Base-by-base conservation (phyloP, 352 stramenopile species). In the Pythium brachiatum region DNA sequence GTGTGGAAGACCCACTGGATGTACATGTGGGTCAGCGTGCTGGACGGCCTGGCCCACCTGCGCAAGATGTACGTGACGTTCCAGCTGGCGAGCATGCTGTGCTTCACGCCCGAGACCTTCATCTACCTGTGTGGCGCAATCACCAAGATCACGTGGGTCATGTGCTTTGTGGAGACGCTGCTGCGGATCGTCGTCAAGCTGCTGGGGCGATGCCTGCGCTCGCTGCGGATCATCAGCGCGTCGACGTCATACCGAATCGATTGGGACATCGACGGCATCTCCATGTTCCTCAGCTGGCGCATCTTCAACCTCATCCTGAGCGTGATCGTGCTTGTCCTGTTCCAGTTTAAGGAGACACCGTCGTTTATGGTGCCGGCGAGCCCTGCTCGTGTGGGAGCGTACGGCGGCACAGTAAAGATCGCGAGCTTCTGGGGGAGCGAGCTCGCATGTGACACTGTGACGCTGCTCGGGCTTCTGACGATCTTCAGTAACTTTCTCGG, bases 261-360 rank as follows among this genome's bases (percentile, higher is more conserved):
- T 26, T 83, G 75, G 72, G 80, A 74, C 47, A 66, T 83, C 20
- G 79, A 88, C 56, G 66, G 70, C 0, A 70, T 60, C 11, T 56
- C 76, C 6, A 52, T 86, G 18, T 84, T 88, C 43, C 23, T 83
- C 36, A 83, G 67, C 51, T 88, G 76, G 47, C 81, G 81, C 34
- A 25, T 84, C 20, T 88, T 81, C 69, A 79, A 72, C 32, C 38
- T 84, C 3, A 57, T 86, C 27, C 70, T 86, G 0, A 78, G 60
- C 47, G 62, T 74, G n/a, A 23, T 78, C 6, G 29, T 84, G 3
- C 74, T 70, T 27, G 26, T 79, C 12, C 56, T 88, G 2, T 48
- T 84, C 18, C 61, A 66, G 9, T 39, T 69, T 25, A 62, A 68
- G 5, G 72, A 68, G 12, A 55, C 36, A 3, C 74, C 74, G 0